phyloP scores from a whole-genome alignment of 225 moss, liverwort and hornwort species.

The Sphagnum contortum region DNA sequence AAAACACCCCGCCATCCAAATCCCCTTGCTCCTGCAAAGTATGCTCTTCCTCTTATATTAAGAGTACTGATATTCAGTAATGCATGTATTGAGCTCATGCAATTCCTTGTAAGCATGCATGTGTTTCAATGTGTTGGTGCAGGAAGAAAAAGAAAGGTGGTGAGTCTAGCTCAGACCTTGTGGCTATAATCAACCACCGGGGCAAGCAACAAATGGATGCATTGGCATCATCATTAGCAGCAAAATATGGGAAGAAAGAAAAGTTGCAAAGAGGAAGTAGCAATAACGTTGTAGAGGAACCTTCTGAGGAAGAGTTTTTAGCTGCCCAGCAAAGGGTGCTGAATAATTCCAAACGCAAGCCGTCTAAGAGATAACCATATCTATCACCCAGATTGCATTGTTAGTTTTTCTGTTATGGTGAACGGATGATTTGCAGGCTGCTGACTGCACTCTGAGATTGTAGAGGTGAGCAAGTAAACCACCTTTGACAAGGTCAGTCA shows the following conservation, averaged over 20 bases:
- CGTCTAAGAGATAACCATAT: not conserved
- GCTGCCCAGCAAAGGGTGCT: constrained; percentile 63
- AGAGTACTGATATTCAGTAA: not conserved
- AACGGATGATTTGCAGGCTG: too few relatives aligned
- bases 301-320: constrained; percentile 80
- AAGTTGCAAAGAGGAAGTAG: constrained; percentile 38
- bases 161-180: constrained; percentile 44
- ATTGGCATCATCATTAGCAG: constrained; percentile 59
- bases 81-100: not conserved
- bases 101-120: not conserved
- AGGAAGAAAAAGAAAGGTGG: constrained; percentile 45
- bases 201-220: constrained; percentile 76
- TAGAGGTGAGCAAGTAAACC: too few relatives aligned
- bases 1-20: constrained; percentile 53
- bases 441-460: too few relatives aligned
- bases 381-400: too few relatives aligned
- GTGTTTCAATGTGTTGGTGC: not conserved
- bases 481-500: too few relatives aligned
- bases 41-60: constrained; percentile 10
- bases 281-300: constrained; percentile 40
- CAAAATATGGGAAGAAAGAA: constrained; percentile 59
- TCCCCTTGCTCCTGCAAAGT: constrained; percentile 47
- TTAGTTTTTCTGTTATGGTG: too few relatives aligned
- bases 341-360: constrained; percentile 18
- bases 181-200: constrained; percentile 56